Evolutionary conservation across 2,329 filamentous ascomycete species (phyloP).

Genomic region (Cordyceps cicadae): DNA sequence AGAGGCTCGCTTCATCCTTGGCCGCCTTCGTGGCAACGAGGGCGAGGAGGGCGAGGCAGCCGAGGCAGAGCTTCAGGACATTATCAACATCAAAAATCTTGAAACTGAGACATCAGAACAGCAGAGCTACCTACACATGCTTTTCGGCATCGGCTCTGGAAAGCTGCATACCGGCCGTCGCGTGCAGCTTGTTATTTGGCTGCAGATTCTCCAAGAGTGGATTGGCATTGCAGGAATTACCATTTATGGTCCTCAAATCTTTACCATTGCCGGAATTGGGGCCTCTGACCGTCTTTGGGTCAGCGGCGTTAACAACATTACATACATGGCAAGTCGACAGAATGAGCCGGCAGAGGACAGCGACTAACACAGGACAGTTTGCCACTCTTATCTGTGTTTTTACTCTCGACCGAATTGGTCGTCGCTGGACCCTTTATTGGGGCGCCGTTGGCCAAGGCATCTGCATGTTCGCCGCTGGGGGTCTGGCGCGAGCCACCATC

Average conservation of each 20-base stretch:
- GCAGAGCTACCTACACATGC: conserved; percentile 56
- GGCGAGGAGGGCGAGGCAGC: conserved; percentile 44
- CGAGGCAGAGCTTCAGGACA: conserved; percentile 60
- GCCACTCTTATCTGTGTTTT: conserved; percentile 62
- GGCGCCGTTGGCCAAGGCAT: conserved; percentile 56
- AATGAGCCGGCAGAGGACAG: background rate
- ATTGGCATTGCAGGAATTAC: conserved; percentile 63
- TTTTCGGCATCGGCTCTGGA: conserved; percentile 57
- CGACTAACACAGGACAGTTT: conserved; percentile 26
- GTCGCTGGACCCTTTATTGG: conserved; percentile 63
- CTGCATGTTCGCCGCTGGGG: conserved; percentile 59
- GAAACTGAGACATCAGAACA: conserved; percentile 52
- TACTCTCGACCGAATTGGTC: conserved; percentile 59
- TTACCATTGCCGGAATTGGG: conserved; percentile 58
- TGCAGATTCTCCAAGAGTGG: conserved; percentile 65
- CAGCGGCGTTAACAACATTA: conserved; percentile 44
- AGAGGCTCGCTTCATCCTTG: conserved; percentile 59
- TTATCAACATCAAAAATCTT: conserved; percentile 52
- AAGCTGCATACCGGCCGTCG: conserved; percentile 59
- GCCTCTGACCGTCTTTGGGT: conserved; percentile 56
- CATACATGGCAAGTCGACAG: conserved; percentile 34
- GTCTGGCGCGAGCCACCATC: conserved; percentile 45
- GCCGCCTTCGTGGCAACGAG: conserved; percentile 52
- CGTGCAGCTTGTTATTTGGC: conserved; percentile 62
- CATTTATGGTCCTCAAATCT: conserved; percentile 50